Base-by-base conservation (phyloP, 2,329 filamentous ascomycete species). In the Pezicula neosporulosa region DNA sequence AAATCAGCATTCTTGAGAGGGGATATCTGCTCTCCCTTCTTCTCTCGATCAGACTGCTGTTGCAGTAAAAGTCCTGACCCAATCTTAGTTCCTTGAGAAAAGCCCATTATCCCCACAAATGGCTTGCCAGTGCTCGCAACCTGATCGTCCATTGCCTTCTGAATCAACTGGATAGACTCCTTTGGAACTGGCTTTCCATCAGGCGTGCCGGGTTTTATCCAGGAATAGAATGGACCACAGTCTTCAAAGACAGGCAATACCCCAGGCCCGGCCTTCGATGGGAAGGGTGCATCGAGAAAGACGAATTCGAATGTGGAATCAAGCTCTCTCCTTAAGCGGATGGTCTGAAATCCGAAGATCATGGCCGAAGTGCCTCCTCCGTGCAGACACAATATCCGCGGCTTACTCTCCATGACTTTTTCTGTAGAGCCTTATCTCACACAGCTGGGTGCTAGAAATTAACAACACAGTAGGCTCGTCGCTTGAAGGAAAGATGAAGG, bases 361-460 rank as follows among this genome's bases (percentile, higher is more conserved):
- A 75, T 66, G n/a, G 78, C 83, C 62, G 86, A 90, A 56, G 85
- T 82, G 54, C 88, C 88, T 61, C 87, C 87, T 64, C 88, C 88
- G 68, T 91, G 88, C 16, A 92, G 81, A 69, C 86, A 90, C 58
- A 92, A 83, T 59, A 92, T 82, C 54, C 87, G 83, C 3, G 87
- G 87, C 42, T 44, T 33, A 13, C 30, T 33, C 30, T 33, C 30
- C 30, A 33, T 33, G 24, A 24, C 24, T 13, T 13, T 33, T 33
- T 9, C 30, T 33, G 30, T 33, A 33, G 30, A 33, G 30, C 30
- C 4, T 9, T 30, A 13, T 33, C 30, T 10, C 9, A 33, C 30
- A 13, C 30, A 33, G 30, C 30, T 33, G 30, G 30, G 30, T 13
- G 7, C 7, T 24, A 24, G 7, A 6, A 6, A 24, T 21, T 21